Percentiles rank a stretch among this genome's conserved stretches.
These are phyloP conservation scores for Alternaria longipes DNA, from an alignment of 2,329 filamentous ascomycete species.

Conservation along the genomic window DNA sequence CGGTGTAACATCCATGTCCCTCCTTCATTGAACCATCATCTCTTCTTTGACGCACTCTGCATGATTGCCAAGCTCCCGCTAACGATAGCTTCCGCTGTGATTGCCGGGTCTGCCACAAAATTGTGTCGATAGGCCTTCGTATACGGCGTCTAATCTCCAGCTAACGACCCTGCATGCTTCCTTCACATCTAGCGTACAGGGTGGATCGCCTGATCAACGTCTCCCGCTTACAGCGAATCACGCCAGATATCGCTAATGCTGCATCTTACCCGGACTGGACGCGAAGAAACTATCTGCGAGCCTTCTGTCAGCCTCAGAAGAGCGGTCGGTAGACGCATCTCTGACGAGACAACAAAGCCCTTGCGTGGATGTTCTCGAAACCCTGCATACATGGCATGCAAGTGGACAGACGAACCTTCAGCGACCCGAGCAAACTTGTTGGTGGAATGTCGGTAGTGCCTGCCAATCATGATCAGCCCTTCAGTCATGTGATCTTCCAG, in stretches of 20 bases:
- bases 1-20: not conserved
- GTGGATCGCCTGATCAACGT: not conserved
- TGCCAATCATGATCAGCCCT: not conserved
- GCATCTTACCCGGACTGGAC: no score
- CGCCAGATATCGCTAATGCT: no score
- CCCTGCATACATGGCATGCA: conserved; percentile 4
- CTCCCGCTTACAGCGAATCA: not conserved
- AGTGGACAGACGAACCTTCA: not conserved
- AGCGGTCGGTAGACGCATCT: conserved; percentile 7
- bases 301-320: not conserved
- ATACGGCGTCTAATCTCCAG: not conserved
- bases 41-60: conserved; percentile 5
- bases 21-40: not conserved
- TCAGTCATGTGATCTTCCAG: not conserved
- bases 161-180: not conserved
- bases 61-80: not conserved
- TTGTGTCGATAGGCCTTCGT: not conserved
- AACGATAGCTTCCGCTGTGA: conserved; percentile 5
- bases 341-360: conserved; percentile 5
- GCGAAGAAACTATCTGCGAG: no score
- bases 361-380: conserved; percentile 7
- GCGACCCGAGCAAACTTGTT: not conserved
- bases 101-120: not conserved
- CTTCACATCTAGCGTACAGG: not conserved
- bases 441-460: not conserved